Conservation (phyloP, 129 eudicot genomes). For the Smallanthus sonchifolius region DNA sequence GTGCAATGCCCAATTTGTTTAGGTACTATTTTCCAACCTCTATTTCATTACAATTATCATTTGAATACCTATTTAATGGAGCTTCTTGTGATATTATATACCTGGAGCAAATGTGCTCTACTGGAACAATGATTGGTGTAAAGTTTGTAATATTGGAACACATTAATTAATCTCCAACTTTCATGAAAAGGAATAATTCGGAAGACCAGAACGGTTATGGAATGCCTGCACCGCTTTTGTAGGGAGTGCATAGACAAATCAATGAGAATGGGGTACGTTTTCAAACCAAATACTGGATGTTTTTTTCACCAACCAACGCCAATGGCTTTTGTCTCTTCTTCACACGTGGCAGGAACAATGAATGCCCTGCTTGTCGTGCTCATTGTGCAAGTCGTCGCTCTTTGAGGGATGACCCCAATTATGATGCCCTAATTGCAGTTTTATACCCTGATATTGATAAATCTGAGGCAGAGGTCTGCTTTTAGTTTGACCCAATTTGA, state of each 20-base stretch:
- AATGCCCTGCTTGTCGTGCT: conserved; percentile 72
- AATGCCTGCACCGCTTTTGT: conserved; percentile 96
- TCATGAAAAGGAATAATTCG: conserved; percentile 64
- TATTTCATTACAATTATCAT: neutral
- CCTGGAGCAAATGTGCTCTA: no score
- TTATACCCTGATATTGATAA: conserved; percentile 50
- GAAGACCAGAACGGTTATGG: conserved; percentile 96
- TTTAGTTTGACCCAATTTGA: neutral
- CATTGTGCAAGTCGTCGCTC: conserved; percentile 77
- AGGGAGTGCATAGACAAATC: conserved; percentile 97
- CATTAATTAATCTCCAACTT: neutral
- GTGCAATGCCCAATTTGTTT: conserved; percentile 97
- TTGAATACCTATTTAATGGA: neutral
- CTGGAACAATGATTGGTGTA: no score
- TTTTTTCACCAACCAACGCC: neutral
- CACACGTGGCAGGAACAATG: conserved; percentile 47
- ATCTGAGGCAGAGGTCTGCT: conserved; percentile 57
- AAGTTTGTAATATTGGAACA: neutral
- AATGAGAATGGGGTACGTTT: conserved; percentile 80
- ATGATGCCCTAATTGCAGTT: conserved; percentile 40
- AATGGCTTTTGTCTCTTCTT: neutral
- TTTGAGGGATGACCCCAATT: conserved; percentile 60
- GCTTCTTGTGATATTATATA: neutral
- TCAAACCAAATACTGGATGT: conserved; percentile 6
- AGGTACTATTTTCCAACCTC: conserved; percentile 23